Evolutionary conservation across 345 rosid genomes (phyloP).

Genomic region (Capsella bursapastoris): DNA sequence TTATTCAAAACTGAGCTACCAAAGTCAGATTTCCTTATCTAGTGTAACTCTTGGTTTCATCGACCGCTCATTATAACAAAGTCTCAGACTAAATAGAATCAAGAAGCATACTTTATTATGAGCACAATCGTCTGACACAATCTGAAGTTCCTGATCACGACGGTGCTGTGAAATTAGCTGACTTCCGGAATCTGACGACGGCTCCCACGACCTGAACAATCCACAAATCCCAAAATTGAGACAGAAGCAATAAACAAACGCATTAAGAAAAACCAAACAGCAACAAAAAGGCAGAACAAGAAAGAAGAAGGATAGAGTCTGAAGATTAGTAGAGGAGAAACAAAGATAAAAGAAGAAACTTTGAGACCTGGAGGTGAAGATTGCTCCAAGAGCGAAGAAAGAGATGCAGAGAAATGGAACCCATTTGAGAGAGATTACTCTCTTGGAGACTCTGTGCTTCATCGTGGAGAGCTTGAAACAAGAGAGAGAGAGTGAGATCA

Average conservation of each 20-base stretch:
- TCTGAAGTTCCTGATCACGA: conserved; percentile 68
- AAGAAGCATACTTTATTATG: conserved; percentile 58
- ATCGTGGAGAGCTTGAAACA: conserved; percentile 43
- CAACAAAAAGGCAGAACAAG: background rate
- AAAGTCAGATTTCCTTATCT: background rate
- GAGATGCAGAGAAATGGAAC: conserved; percentile 73
- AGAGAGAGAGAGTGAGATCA: conserved; percentile 13
- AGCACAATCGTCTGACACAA: conserved; percentile 58
- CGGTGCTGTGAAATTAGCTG: conserved; percentile 58
- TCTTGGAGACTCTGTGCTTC: conserved; percentile 62
- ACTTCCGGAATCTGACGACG: conserved; percentile 52
- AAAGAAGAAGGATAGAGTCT: background rate
- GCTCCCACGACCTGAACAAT: conserved; percentile 60
- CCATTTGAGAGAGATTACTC: conserved; percentile 66
- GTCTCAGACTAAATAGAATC: background rate
- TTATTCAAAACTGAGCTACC: background rate
- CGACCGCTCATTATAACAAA: background rate
- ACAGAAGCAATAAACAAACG: conserved; percentile 3
- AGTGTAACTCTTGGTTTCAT: conserved; percentile 1
- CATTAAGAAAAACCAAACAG: conserved; percentile 10
- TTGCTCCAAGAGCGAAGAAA: conserved; percentile 73
- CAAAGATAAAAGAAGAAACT: background rate
- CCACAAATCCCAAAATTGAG: conserved; percentile 1
- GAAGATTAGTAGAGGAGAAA: conserved; percentile 13
- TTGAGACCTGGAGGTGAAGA: conserved; percentile 71